Percentiles rank a stretch among this genome's conserved stretches.
Conservation (phyloP, 2,329 filamentous ascomycete genomes). For the Pseudogymnoascus sp. region DNA sequence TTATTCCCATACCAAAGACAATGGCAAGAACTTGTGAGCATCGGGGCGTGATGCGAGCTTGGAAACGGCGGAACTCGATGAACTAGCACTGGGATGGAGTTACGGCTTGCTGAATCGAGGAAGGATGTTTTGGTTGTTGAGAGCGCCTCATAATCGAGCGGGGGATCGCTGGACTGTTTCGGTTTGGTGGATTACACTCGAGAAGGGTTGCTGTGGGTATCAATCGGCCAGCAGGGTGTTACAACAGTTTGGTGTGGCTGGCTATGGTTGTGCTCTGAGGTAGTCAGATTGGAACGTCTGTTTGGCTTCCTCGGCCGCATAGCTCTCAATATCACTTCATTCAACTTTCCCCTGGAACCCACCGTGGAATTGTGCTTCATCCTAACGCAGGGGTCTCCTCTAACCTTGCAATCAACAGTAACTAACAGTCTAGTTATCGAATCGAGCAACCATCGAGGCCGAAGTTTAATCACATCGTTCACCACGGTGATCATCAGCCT, state of each 20-base stretch:
- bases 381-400: background rate
- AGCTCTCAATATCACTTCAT: slow-evolving; percentile 9
- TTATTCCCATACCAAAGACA: slow-evolving; percentile 7
- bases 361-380: slow-evolving; percentile 1
- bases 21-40: slow-evolving; percentile 8
- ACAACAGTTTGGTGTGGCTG: slow-evolving; percentile 7
- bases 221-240: slow-evolving; percentile 4
- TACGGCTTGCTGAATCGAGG: slow-evolving; percentile 10
- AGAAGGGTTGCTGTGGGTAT: background rate
- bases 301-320: slow-evolving; percentile 6
- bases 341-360: background rate
- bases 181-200: slow-evolving; percentile 8
- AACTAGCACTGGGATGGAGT: slow-evolving; percentile 10
- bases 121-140: slow-evolving; percentile 6
- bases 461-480: background rate
- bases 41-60: slow-evolving; percentile 8
- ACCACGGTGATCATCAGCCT: background rate
- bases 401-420: background rate
- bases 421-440: background rate
- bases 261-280: background rate
- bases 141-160: slow-evolving; percentile 7
- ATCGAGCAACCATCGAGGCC: background rate
- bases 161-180: slow-evolving; percentile 7
- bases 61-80: slow-evolving; percentile 8
- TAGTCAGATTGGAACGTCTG: slow-evolving; percentile 7